Base-by-base conservation (phyloP, 2,329 filamentous ascomycete genomes). In the Tolypocladium inflatum region DNA sequence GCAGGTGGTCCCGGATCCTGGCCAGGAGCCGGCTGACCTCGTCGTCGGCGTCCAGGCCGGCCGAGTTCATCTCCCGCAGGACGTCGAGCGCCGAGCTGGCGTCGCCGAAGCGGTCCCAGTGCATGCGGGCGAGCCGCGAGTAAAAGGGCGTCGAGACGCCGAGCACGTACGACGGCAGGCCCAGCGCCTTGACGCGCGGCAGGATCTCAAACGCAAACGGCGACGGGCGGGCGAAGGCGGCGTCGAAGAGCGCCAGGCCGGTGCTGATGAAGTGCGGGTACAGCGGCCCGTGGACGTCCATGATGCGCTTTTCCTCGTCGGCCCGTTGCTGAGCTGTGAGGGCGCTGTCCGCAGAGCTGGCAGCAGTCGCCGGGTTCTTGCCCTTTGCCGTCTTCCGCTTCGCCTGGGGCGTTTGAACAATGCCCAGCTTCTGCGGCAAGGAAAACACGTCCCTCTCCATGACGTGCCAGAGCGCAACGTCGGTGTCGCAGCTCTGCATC, bases 91-190 rank as follows among this genome's bases (percentile, higher is more conserved):
- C 80, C 1, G 76, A 76, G 4, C 66, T 62, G 2, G 83, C 75
- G 64, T 90, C 83, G 26, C 82, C 78, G 61, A 83, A 81, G 13
- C 82, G 80, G 39, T 74, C 70, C 83, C 86, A 90, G 57, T 84
- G 76, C 26, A 86, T 78, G 17, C 76, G 71, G 30, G 90, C 76
- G 39, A 91, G 78, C 54, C 83, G 77, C 66, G 88, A 86, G 75
- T 89, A 92, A 48, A 92, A 82, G 0, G 80, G 75, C 0, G 87
- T 88, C 21, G 85, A 85, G 7, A 83, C 86, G 54, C 88, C 89
- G 0, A 93, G 79, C 8, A 90, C 84, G 66, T 87, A 90, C 0
- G 87, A 87, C 1, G 83, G 80, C 1, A 88, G 78, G 2, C 89
- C 88, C 0, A 90, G 76, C 51, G 80, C 76, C 67, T 88, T 89